A percentile compares a stretch with the other conserved stretches of the same genome.
phyloP scores from a whole-genome alignment of 2,329 filamentous ascomycete species.

The Coniochaeta ligniaria region DNA sequence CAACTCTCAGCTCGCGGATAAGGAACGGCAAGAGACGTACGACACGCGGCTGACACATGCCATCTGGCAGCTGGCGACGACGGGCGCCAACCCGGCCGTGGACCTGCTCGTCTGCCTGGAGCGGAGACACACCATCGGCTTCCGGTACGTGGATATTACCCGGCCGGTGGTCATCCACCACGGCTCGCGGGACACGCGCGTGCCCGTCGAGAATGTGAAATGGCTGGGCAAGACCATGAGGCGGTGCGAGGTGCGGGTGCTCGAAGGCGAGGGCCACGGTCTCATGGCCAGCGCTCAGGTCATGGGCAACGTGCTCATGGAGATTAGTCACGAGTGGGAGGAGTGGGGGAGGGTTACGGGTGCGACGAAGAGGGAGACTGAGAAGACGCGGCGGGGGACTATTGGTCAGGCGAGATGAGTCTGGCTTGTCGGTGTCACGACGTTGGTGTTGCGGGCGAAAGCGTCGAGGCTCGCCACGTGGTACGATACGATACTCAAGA shows the following conservation, averaged over 20 bases:
- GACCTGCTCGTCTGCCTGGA: constrained; percentile 91
- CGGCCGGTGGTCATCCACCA: constrained; percentile 90
- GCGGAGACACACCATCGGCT: constrained; percentile 83
- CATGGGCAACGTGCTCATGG: constrained; percentile 90
- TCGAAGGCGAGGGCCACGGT: constrained; percentile 89
- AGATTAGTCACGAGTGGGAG: constrained; percentile 92
- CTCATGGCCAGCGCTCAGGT: constrained; percentile 91
- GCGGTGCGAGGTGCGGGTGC: constrained; percentile 80
- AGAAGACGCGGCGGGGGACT: constrained; percentile 17
- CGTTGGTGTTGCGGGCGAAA: too few species aligned
- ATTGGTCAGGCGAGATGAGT: constrained; percentile 15
- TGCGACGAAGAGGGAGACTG: constrained; percentile 9
- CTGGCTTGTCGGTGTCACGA: too few species aligned
- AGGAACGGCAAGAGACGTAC: constrained; percentile 68
- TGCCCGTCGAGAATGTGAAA: constrained; percentile 88
- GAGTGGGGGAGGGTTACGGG: constrained; percentile 66
- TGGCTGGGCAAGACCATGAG: constrained; percentile 96
- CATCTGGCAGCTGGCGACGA: constrained; percentile 90
- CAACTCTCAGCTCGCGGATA: constrained; percentile 53
- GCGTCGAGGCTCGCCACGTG: too few species aligned
- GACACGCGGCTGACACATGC: constrained; percentile 82
- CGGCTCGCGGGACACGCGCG: constrained; percentile 80
- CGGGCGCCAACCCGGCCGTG: constrained; percentile 86
- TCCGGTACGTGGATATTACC: constrained; percentile 94
- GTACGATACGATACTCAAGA: not conserved